phyloP scores from a whole-genome alignment of 257 asterid species.

The Nicotiana benthamiana region DNA sequence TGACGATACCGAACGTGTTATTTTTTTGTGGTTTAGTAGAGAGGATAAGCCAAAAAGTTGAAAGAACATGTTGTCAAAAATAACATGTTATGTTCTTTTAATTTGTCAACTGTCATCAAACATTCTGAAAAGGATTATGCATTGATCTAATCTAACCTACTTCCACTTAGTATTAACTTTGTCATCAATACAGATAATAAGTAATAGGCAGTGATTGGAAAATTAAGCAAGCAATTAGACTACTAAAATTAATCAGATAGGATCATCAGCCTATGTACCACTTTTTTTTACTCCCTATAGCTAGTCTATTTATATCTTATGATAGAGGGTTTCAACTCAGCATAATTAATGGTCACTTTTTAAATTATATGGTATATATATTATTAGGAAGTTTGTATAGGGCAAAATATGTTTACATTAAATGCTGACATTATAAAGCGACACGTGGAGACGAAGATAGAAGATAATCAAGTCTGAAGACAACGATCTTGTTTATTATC shows the following conservation, averaged over 20 bases:
- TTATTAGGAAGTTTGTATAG: too few relatives aligned
- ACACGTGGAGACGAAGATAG: too few relatives aligned
- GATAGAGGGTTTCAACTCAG: too few relatives aligned
- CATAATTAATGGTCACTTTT: too few relatives aligned
- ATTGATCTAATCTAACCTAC: not conserved
- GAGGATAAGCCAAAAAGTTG: not conserved
- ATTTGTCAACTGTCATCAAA: constrained; percentile 15
- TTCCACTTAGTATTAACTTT: not conserved
- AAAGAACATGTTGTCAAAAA: not conserved
- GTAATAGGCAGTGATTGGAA: not conserved
- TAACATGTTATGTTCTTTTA: not conserved
- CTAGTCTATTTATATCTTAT: too few relatives aligned
- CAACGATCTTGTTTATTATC: too few relatives aligned
- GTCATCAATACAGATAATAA: not conserved
- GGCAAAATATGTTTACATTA: too few relatives aligned
- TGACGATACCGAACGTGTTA: too few relatives aligned
- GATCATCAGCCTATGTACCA: not conserved
- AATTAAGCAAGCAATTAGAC: not conserved
- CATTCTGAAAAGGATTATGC: not conserved
- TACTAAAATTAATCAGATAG: not conserved
- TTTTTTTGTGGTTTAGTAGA: not conserved
- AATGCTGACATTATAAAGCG: too few relatives aligned
- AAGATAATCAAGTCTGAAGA: too few relatives aligned
- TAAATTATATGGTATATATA: too few relatives aligned
- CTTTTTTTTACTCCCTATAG: not conserved